phyloP scores from a whole-genome alignment of 768 basidiomycete genomes.

The Boletus coccyginus region DNA sequence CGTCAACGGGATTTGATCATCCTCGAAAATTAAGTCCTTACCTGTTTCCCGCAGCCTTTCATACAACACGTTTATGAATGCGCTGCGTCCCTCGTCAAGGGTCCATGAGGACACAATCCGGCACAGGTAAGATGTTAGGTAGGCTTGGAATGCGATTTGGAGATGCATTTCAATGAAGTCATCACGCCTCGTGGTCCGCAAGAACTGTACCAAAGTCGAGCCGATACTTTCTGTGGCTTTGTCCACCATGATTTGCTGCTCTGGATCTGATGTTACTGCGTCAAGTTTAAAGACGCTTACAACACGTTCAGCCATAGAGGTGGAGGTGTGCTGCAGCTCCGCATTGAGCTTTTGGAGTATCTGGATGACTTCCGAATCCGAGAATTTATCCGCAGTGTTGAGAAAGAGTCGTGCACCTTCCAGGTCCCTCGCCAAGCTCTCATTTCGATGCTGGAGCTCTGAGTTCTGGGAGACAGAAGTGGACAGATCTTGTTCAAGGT shows the following conservation, averaged over 20 bases:
- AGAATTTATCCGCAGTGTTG: not conserved
- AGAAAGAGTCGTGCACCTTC: not conserved
- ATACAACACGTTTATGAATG: not conserved
- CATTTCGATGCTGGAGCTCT: not conserved
- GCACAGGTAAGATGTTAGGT: not conserved
- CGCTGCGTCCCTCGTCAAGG: not conserved
- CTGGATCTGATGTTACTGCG: not conserved
- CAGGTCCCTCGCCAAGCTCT: not conserved
- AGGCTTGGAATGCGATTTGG: conserved; percentile 10
- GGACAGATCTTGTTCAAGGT: not conserved
- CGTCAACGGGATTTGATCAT: not conserved
- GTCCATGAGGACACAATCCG: conserved; percentile 10
- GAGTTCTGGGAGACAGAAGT: not conserved
- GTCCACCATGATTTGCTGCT: not conserved
- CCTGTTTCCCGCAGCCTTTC: not conserved
- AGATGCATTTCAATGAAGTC: conserved; percentile 3
- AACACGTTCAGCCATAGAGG: not conserved
- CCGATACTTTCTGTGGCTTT: not conserved
- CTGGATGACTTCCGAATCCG: conserved; percentile 4
- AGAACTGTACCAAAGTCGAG: not conserved
- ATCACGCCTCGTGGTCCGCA: not conserved
- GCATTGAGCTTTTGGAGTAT: not conserved
- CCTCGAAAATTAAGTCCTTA: not conserved
- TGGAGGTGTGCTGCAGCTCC: conserved; percentile 1
- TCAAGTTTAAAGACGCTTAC: not conserved